Evolutionary conservation across 352 stramenopile genomes (phyloP).

Genomic region (Phytophthora boehmeriae): DNA sequence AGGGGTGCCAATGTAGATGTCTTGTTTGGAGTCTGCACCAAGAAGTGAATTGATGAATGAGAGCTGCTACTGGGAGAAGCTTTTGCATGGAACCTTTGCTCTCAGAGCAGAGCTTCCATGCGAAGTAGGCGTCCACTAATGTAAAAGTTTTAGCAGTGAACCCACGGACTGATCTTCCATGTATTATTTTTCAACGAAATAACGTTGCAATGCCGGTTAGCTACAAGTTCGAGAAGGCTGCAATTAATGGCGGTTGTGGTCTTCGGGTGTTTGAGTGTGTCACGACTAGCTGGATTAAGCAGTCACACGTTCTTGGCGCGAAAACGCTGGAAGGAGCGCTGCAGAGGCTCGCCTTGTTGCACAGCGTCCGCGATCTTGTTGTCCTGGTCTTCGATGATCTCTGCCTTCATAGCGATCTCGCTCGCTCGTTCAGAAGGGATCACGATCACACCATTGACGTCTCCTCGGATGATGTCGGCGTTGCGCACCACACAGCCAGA

Average conservation of each 20-base stretch:
- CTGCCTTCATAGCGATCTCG: constrained; percentile 72
- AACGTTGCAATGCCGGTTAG: constrained; percentile 25
- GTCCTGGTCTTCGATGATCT: constrained; percentile 83
- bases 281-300: constrained; percentile 2
- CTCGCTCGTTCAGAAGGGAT: constrained; percentile 72
- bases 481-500: constrained; percentile 80
- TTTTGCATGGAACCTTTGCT: too few species aligned
- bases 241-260: background rate
- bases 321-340: constrained; percentile 81
- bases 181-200: too few species aligned
- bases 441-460: constrained; percentile 85
- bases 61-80: too few species aligned
- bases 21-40: too few species aligned
- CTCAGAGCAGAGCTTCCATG: too few species aligned
- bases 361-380: constrained; percentile 79
- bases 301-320: constrained; percentile 42
- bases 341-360: constrained; percentile 77
- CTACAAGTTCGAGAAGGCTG: background rate
- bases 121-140: too few species aligned
- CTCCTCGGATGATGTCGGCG: constrained; percentile 79
- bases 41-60: too few species aligned
- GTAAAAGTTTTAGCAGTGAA: too few species aligned
- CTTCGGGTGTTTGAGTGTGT: background rate
- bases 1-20: too few species aligned
- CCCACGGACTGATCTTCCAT: too few species aligned